Base-by-base conservation (phyloP, 2,329 filamentous ascomycete genomes). In the Aspergillus texensis region DNA sequence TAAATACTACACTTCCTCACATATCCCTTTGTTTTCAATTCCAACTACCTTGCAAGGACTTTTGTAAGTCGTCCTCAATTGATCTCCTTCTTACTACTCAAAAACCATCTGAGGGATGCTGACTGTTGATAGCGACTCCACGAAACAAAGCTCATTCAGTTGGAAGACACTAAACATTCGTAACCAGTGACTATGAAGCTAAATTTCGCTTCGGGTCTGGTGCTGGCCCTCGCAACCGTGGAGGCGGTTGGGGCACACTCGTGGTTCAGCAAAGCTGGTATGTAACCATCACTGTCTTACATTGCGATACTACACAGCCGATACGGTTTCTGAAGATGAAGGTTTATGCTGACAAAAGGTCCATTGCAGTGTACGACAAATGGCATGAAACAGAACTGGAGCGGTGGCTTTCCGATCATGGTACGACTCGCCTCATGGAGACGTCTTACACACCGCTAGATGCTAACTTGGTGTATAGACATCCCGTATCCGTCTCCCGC, bases 371-470 rank as follows among this genome's bases (percentile, higher is more conserved):
- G 19, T 98, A 98, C 85, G 97, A 98, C 82, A 97, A 95, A 79
- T 99, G 95, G 95, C 94, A 98, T 74, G 90, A 98, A 84, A 96
- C 92, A 26, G 95, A 99, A 85, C 88, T 99, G 34, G 94, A 99
- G 83, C 88, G 94, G 74, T 99, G 95, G 95, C 88, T 99, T 57
- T 91, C 91, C 34, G 95, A 99, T 77, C 87, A 98, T 81, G 88
- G 79, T 80, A 69, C 50, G 65, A 24, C 30, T 4, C 16, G 12
- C 34, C 39, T 50, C 10, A 3, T 52, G 32, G 3, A 32, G 2
- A 21, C 12, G 1, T 56, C 28, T n/a, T 36, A 16, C 5, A 54
- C 32, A 28, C 12, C 11, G 14, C 24, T 41, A 56, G 16, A 60
- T 36, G 34, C 53, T 66, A 50, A 65, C 56, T 45, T 34, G 50